phyloP scores from a whole-genome alignment of 371 early-diverging fungal species.

The Mucor mucedo region DNA sequence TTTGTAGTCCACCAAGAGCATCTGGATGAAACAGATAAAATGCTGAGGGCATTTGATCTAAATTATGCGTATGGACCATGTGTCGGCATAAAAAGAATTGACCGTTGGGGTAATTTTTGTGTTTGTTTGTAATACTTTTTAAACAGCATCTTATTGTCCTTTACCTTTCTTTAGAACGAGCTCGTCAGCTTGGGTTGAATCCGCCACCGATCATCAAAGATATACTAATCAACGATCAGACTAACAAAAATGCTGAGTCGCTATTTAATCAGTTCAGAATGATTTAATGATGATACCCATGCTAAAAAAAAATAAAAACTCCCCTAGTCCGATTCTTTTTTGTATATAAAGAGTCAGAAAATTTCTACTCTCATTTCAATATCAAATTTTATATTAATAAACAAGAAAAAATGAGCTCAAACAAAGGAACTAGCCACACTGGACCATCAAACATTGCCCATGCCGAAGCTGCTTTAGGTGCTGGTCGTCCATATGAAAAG shows the following conservation, averaged over 20 bases:
- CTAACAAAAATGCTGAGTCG: slow-evolving; percentile 2
- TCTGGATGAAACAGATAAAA: slow-evolving; percentile 13
- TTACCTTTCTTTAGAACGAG: slow-evolving; percentile 15
- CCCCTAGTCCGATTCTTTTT: not conserved
- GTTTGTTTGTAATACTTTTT: not conserved
- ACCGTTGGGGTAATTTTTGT: slow-evolving; percentile 18
- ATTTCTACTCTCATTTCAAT: not conserved
- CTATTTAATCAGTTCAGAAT: slow-evolving; percentile 18
- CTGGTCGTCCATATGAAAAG: slow-evolving; percentile 30
- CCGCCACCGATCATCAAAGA: slow-evolving; percentile 9
- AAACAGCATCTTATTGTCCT: not conserved
- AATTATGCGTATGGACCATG: slow-evolving; percentile 25
- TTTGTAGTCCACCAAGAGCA: slow-evolving; percentile 16
- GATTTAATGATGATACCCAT: slow-evolving; percentile 1
- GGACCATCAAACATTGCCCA: slow-evolving; percentile 19
- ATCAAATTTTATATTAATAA: not conserved
- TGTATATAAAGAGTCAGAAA: not conserved
- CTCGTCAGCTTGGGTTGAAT: slow-evolving; percentile 3
- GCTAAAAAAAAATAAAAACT: not conserved
- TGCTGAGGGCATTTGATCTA: slow-evolving; percentile 21
- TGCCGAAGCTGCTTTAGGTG: slow-evolving; percentile 29
- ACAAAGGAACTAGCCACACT: slow-evolving; percentile 6
- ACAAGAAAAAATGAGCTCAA: not conserved
- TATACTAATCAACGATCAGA: not conserved
- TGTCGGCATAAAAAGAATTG: slow-evolving; percentile 24